Evolutionary conservation across 768 basidiomycete genomes (phyloP).

Genomic region (Leucocoprinus birnbaumii): DNA sequence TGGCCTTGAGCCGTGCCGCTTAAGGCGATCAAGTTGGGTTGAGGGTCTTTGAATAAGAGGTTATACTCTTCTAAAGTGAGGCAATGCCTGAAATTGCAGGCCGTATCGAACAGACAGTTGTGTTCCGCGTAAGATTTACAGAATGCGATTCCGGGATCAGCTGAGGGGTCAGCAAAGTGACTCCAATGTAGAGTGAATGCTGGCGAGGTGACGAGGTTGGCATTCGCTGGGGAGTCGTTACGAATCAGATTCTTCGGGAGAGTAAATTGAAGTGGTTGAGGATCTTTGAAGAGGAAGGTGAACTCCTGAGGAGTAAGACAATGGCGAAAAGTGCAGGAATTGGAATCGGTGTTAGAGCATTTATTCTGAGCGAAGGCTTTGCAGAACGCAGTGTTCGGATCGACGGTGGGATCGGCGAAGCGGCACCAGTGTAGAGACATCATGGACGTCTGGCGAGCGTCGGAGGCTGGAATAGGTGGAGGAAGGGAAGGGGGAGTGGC

Average conservation of each 20-base stretch:
- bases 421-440: slow-evolving; percentile 33
- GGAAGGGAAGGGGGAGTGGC: not conserved
- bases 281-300: slow-evolving; percentile 35
- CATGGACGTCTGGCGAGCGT: slow-evolving; percentile 4
- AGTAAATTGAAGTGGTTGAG: slow-evolving; percentile 24
- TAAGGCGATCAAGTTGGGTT: slow-evolving; percentile 30
- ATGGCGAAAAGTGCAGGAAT: slow-evolving; percentile 34
- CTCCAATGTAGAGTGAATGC: slow-evolving; percentile 33
- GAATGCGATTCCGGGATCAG: slow-evolving; percentile 29
- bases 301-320: slow-evolving; percentile 36
- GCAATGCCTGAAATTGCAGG: slow-evolving; percentile 38
- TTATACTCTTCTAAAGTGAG: slow-evolving; percentile 35
- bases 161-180: slow-evolving; percentile 38
- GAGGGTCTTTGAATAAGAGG: slow-evolving; percentile 34
- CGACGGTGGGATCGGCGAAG: slow-evolving; percentile 36
- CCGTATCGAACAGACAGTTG: slow-evolving; percentile 26
- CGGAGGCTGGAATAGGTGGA: not conserved
- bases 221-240: slow-evolving; percentile 8
- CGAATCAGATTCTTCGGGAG: slow-evolving; percentile 6
- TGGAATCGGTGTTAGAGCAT: slow-evolving; percentile 24
- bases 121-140: slow-evolving; percentile 39
- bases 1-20: not conserved
- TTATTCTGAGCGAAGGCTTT: slow-evolving; percentile 35
- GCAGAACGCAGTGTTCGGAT: slow-evolving; percentile 33
- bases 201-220: slow-evolving; percentile 1